These are phyloP conservation scores for Ogataea ganodermae DNA, from an alignment of 805 yeast species.

Conservation along the genomic window DNA sequence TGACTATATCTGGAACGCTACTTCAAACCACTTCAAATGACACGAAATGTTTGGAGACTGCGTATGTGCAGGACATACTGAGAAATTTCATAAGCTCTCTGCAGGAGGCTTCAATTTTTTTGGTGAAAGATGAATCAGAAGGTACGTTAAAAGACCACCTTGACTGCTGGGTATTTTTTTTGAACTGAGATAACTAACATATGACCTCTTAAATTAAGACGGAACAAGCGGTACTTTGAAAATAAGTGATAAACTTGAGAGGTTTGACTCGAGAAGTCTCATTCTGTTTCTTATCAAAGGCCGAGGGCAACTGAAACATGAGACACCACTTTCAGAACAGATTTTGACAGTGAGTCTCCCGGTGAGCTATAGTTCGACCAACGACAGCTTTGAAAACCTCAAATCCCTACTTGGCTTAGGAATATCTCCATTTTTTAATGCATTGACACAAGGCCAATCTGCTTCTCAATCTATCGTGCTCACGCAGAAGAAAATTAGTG, in stretches of 20 bases:
- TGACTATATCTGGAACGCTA: neutral
- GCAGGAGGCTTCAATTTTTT: neutral
- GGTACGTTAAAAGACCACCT: neutral
- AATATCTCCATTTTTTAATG: slow-evolving; percentile 69
- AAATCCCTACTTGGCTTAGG: slow-evolving; percentile 62
- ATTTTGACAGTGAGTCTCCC: slow-evolving; percentile 11
- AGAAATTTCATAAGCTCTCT: neutral
- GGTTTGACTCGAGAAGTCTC: neutral
- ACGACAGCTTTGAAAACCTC: slow-evolving; percentile 44
- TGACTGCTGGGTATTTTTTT: neutral
- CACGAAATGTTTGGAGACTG: neutral
- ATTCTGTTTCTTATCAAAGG: slow-evolving; percentile 15
- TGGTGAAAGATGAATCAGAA: neutral
- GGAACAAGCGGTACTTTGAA: neutral
- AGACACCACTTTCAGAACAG: slow-evolving; percentile 11
- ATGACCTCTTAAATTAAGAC: no score
- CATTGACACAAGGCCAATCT: slow-evolving; percentile 31
- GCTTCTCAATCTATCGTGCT: slow-evolving; percentile 40
- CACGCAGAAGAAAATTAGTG: slow-evolving; percentile 66
- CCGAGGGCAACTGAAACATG: slow-evolving; percentile 12
- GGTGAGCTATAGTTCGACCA: slow-evolving; percentile 8
- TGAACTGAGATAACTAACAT: neutral
- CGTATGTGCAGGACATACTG: neutral
- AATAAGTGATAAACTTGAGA: neutral
- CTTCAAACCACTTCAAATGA: neutral